Percentiles rank a stretch among this genome's conserved stretches.
phyloP scores from a whole-genome alignment of 1,139 yeast species.

The Hyphopichia burtonii region DNA sequence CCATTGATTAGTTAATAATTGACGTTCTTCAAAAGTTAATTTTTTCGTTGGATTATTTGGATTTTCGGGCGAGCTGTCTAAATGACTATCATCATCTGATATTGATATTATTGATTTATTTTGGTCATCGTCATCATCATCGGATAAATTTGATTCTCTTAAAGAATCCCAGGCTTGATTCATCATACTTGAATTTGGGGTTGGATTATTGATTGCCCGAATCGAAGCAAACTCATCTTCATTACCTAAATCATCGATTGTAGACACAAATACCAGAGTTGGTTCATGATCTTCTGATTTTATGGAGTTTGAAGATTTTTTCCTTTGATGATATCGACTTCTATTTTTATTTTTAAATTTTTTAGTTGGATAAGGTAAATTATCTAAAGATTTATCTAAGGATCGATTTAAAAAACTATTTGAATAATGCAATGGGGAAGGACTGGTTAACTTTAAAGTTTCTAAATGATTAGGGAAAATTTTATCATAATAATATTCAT shows the following conservation, averaged over 20 bases:
- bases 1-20: constrained; percentile 27
- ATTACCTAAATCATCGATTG: constrained; percentile 31
- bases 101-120: constrained; percentile 5
- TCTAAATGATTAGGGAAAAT: constrained; percentile 13
- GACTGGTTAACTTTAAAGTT: constrained; percentile 7
- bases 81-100: constrained; percentile 5
- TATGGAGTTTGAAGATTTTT: constrained; percentile 7
- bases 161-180: constrained; percentile 28
- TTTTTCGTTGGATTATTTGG: not conserved
- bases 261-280: constrained; percentile 26
- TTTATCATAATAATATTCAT: constrained; percentile 34
- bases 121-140: constrained; percentile 10
- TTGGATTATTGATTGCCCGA: constrained; percentile 5
- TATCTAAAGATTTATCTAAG: constrained; percentile 11
- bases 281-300: constrained; percentile 23
- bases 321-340: constrained; percentile 3
- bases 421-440: constrained; percentile 4
- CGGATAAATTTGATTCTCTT: constrained; percentile 19
- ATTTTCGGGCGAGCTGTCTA: constrained; percentile 3
- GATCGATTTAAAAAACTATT: constrained; percentile 12
- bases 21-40: constrained; percentile 11
- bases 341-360: not conserved
- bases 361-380: constrained; percentile 12
- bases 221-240: constrained; percentile 2
- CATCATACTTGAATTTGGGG: not conserved